These are phyloP conservation scores for Leucogyrophana mollusca DNA, from an alignment of 768 basidiomycete genomes.

Conservation along the genomic window DNA sequence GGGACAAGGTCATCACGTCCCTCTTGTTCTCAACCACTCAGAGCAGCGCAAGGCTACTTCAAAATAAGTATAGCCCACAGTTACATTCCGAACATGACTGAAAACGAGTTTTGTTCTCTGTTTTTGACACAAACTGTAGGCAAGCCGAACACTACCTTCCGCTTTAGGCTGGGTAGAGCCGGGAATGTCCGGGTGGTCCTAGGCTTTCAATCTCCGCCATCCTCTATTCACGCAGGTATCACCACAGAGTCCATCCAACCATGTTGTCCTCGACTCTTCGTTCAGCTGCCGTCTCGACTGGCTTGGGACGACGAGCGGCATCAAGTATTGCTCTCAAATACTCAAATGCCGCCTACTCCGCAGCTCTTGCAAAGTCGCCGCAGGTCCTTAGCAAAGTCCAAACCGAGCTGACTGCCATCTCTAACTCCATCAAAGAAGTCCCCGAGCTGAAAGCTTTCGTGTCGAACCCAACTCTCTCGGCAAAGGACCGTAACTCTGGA, in stretches of 20 bases:
- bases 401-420: conserved; percentile 73
- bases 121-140: too few relatives aligned
- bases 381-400: conserved; percentile 84
- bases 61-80: too few relatives aligned
- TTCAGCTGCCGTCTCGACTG: conserved; percentile 42
- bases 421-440: conserved; percentile 63
- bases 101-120: too few relatives aligned
- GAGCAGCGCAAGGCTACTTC: too few relatives aligned
- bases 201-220: not conserved
- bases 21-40: too few relatives aligned
- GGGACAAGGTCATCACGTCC: too few relatives aligned
- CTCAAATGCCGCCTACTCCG: conserved; percentile 78
- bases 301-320: conserved; percentile 67
- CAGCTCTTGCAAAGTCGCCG: conserved; percentile 81
- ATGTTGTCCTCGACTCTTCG: conserved; percentile 61
- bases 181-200: not conserved
- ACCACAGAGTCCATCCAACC: conserved; percentile 25
- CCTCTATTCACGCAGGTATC: not conserved
- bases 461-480: conserved; percentile 87
- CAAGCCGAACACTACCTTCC: not conserved
- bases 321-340: conserved; percentile 81
- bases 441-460: conserved; percentile 72
- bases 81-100: too few relatives aligned
- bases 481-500: conserved; percentile 68
- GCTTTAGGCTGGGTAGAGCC: not conserved